These are phyloP conservation scores for Phaeophleospora eucalypticola DNA, from an alignment of 2,329 filamentous ascomycete species.

Conservation along the genomic window DNA sequence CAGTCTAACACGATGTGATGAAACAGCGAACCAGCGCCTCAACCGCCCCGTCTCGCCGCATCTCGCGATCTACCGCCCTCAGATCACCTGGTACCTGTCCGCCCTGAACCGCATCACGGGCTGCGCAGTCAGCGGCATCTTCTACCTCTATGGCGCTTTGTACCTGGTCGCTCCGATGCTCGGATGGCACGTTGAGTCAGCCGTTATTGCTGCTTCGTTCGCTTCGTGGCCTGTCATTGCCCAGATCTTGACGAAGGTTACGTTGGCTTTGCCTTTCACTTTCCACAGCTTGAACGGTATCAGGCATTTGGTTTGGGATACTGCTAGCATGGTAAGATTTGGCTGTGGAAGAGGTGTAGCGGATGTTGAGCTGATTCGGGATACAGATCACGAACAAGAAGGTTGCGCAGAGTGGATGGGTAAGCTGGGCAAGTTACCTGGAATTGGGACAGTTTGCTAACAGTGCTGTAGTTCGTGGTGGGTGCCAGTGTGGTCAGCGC, in stretches of 20 bases:
- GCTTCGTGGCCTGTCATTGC: constrained; percentile 56
- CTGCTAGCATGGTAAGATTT: constrained; percentile 45
- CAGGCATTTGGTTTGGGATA: constrained; percentile 68
- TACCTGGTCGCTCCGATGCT: constrained; percentile 77
- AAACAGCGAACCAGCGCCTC: constrained; percentile 66
- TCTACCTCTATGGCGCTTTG: constrained; percentile 75
- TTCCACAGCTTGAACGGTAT: constrained; percentile 67
- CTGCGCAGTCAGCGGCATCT: constrained; percentile 61
- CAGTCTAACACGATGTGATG: not conserved
- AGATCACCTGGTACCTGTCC: constrained; percentile 79
- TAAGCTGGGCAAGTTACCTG: not conserved
- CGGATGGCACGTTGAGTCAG: constrained; percentile 66
- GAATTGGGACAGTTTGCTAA: not conserved
- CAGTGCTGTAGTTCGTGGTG: constrained; percentile 39
- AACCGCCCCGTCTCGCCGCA: constrained; percentile 80
- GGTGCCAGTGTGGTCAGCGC: constrained; percentile 52
- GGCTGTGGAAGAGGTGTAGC: not conserved
- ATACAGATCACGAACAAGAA: constrained; percentile 55
- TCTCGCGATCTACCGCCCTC: constrained; percentile 76
- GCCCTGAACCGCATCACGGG: constrained; percentile 83
- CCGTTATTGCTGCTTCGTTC: constrained; percentile 60
- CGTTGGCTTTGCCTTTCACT: constrained; percentile 61
- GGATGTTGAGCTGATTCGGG: not conserved
- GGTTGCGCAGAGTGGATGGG: constrained; percentile 63
- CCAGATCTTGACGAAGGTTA: constrained; percentile 58